A percentile compares a stretch with the other conserved stretches of the same genome.
phyloP scores from a whole-genome alignment of 345 rosid genomes.

The Rubroshorea leprosula region DNA sequence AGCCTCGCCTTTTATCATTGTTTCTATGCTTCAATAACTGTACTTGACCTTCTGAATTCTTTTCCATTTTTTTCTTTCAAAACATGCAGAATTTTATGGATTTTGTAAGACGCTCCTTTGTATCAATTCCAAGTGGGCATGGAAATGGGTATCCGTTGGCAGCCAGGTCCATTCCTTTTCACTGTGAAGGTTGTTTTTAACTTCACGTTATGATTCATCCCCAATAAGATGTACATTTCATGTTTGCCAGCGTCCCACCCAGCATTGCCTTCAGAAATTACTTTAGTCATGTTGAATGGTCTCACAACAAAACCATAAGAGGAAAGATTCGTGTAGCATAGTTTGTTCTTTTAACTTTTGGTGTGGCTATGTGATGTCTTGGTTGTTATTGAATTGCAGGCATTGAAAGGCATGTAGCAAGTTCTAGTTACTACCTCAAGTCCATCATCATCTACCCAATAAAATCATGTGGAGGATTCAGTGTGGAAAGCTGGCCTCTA shows the following conservation, averaged over 20 bases:
- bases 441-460: conserved; percentile 76
- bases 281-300: no score
- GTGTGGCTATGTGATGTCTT: neutral
- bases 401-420: conserved; percentile 22
- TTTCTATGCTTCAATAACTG: neutral
- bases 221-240: neutral
- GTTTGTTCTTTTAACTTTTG: no score
- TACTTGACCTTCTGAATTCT: neutral
- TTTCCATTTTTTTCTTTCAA: neutral
- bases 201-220: neutral
- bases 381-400: conserved; percentile 36
- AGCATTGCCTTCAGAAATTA: no score
- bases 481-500: conserved; percentile 73
- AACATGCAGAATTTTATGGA: conserved; percentile 66
- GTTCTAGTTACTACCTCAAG: conserved; percentile 37
- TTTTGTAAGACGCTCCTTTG: conserved; percentile 61
- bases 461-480: conserved; percentile 91
- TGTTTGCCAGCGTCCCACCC: neutral
- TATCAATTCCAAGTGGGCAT: conserved; percentile 30
- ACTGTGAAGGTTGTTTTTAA: conserved; percentile 33
- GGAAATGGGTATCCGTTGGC: conserved; percentile 27
- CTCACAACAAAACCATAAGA: no score
- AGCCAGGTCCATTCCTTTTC: conserved; percentile 26
- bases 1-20: neutral
- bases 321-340: no score